Evolutionary conservation across 306 rosid genomes (phyloP).

Genomic region (Dicorynia guianensis): DNA sequence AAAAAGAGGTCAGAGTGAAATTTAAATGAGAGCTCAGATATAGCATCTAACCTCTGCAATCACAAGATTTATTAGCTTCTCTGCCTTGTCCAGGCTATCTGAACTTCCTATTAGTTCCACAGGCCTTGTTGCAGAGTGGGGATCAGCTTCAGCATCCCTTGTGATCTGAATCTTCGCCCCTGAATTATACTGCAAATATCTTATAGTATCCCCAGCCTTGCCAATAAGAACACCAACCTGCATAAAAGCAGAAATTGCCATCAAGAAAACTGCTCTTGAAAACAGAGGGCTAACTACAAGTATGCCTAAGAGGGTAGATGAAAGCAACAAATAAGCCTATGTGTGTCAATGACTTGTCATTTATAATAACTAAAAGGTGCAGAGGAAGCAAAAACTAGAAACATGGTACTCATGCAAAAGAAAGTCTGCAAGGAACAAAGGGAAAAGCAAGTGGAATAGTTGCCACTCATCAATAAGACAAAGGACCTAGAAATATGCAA

Average conservation of each 20-base stretch:
- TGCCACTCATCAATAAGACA: neutral
- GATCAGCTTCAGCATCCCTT: constrained; percentile 87
- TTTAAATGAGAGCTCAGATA: neutral
- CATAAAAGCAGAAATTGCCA: constrained; percentile 29
- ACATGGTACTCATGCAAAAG: neutral
- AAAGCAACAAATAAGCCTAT: neutral
- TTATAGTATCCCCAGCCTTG: constrained; percentile 95
- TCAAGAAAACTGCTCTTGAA: constrained; percentile 1
- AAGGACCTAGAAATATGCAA: neutral
- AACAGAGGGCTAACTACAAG: neutral
- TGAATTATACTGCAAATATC: constrained; percentile 86
- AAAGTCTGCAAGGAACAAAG: neutral
- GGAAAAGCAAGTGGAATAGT: neutral
- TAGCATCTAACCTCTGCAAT: constrained; percentile 76
- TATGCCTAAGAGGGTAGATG: neutral
- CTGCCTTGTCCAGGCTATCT: constrained; percentile 86
- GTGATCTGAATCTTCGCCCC: constrained; percentile 97
- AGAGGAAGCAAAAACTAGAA: neutral
- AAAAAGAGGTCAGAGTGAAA: too few relatives aligned
- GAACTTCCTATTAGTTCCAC: constrained; percentile 85
- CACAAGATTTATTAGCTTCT: constrained; percentile 86
- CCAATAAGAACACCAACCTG: constrained; percentile 99
- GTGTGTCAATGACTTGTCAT: too few relatives aligned
- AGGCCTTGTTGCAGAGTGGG: constrained; percentile 67
- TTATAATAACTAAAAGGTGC: neutral